Conservation (phyloP, 108 stramenopile species). For the Nannochloropsis gaditana region DNA sequence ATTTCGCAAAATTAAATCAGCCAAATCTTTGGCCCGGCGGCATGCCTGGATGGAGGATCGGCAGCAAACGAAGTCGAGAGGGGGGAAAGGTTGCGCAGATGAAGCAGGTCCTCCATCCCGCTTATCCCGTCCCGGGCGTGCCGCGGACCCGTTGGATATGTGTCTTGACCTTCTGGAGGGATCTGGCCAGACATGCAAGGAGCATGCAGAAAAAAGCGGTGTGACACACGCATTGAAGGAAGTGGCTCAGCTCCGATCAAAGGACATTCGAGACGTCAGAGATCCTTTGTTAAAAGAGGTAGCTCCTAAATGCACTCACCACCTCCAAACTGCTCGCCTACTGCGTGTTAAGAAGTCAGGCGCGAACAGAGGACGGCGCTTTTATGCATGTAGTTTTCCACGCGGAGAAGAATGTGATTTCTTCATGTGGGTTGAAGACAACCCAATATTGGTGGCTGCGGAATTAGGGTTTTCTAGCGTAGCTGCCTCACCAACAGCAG, state of each 20-base stretch:
- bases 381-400: conserved; percentile 44
- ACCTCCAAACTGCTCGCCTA: conserved; percentile 36
- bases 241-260: neutral
- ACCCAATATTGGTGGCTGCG: conserved; percentile 32
- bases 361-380: conserved; percentile 43
- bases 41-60: conserved; percentile 28
- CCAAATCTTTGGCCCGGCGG: conserved; percentile 42
- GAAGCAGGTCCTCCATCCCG: neutral
- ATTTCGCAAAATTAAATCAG: conserved; percentile 41
- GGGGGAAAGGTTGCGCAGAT: neutral
- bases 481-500: neutral
- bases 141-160: neutral
- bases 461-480: conserved; percentile 24
- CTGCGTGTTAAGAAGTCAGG: conserved; percentile 44
- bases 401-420: conserved; percentile 43
- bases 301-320: conserved; percentile 38
- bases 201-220: neutral
- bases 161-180: neutral
- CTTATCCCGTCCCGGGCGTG: neutral
- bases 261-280: conserved; percentile 21
- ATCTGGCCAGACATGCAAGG: neutral
- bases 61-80: neutral
- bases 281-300: conserved; percentile 27
- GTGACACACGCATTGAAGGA: neutral
- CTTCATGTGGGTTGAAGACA: conserved; percentile 51